phyloP scores from a whole-genome alignment of 768 basidiomycete genomes.

The Suillus subluteus region DNA sequence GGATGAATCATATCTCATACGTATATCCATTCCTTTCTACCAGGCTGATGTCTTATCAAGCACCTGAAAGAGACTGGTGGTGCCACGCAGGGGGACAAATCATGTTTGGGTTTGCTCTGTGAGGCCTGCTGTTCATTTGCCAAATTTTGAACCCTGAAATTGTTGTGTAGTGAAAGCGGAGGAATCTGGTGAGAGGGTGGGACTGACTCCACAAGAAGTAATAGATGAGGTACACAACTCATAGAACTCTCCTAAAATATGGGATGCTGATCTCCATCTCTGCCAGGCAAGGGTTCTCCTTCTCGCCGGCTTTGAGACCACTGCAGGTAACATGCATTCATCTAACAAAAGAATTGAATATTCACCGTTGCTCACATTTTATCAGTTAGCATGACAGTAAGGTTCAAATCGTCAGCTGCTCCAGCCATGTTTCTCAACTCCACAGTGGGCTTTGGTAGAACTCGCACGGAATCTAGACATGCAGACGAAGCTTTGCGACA shows the following conservation, averaged over 20 bases:
- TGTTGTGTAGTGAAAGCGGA: not conserved
- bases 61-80: conserved; percentile 27
- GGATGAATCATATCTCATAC: not conserved
- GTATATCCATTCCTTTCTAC: not conserved
- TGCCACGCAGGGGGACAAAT: conserved; percentile 18
- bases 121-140: not conserved
- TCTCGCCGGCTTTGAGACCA: conserved; percentile 22
- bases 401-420: not conserved
- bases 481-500: conserved; percentile 32
- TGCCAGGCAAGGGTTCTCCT: conserved; percentile 18
- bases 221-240: not conserved
- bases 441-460: conserved; percentile 40
- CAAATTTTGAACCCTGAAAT: not conserved
- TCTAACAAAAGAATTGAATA: not conserved
- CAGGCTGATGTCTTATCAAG: not conserved
- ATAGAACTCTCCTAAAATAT: not conserved
- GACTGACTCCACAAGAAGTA: conserved; percentile 2
- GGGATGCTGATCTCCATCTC: not conserved
- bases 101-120: conserved; percentile 4
- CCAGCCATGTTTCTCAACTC: not conserved
- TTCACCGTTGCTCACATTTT: not conserved
- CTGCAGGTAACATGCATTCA: conserved; percentile 26
- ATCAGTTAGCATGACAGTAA: conserved; percentile 17
- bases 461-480: conserved; percentile 29
- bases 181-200: not conserved